Conservation (phyloP, 208 protist genomes). For the Jaenimonas drosophilae region DNA sequence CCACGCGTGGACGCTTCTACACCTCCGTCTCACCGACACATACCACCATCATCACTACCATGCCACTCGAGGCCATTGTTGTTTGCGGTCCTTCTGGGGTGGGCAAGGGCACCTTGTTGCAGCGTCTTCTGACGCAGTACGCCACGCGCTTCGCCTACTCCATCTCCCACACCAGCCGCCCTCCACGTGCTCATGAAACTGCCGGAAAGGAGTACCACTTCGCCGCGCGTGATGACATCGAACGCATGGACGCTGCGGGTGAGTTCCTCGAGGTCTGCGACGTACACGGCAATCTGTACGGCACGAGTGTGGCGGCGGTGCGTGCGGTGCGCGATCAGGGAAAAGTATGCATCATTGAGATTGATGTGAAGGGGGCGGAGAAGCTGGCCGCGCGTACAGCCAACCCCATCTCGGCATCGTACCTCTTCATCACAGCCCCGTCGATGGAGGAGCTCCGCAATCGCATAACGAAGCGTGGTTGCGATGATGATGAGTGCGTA, state of each 20-base stretch:
- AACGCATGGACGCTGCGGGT: slow-evolving; percentile 51
- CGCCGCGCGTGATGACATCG: slow-evolving; percentile 38
- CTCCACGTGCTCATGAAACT: slow-evolving; percentile 70
- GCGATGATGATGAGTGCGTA: slow-evolving; percentile 66
- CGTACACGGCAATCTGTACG: slow-evolving; percentile 94
- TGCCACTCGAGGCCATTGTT: slow-evolving; percentile 68
- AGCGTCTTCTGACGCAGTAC: slow-evolving; percentile 63
- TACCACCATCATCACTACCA: no score
- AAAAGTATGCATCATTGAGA: slow-evolving; percentile 85
- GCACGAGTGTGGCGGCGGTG: slow-evolving; percentile 84
- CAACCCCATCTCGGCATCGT: slow-evolving; percentile 27
- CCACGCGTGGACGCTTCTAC: no score
- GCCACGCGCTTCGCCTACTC: slow-evolving; percentile 79
- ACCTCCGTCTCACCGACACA: no score
- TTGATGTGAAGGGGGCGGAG: slow-evolving; percentile 88
- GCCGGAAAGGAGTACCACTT: slow-evolving; percentile 93
- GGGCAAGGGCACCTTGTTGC: slow-evolving; percentile 90
- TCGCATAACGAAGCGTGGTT: slow-evolving; percentile 64
- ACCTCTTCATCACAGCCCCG: slow-evolving; percentile 79
- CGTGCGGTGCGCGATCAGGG: slow-evolving; percentile 47
- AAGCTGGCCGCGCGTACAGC: slow-evolving; percentile 10
- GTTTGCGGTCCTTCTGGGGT: slow-evolving; percentile 89
- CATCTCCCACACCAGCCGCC: slow-evolving; percentile 90
- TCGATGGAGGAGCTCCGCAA: slow-evolving; percentile 64
- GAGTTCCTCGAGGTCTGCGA: slow-evolving; percentile 89